phyloP scores from a whole-genome alignment of 371 early-diverging fungal species.

The Basidiobolus heterosporus region DNA sequence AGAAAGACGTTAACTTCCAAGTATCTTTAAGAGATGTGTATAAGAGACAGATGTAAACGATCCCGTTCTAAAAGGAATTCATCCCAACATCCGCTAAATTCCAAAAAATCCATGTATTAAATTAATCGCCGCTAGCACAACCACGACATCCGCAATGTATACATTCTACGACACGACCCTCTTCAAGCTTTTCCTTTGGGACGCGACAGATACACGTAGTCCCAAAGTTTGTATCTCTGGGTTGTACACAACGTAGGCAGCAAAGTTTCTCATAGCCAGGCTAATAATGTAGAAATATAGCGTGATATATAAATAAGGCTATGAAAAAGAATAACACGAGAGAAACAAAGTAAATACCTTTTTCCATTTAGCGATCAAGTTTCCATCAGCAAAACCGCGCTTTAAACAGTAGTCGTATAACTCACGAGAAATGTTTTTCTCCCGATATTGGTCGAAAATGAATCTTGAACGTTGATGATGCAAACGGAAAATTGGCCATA shows the following conservation, averaged over 20 bases:
- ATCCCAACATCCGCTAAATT: neutral
- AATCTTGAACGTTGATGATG: conserved; percentile 94
- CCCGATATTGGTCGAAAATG: conserved; percentile 87
- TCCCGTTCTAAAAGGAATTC: neutral
- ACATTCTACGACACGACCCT: conserved; percentile 81
- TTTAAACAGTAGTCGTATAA: conserved; percentile 85
- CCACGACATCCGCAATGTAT: conserved; percentile 78
- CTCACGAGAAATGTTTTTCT: conserved; percentile 80
- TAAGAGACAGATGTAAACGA: no score
- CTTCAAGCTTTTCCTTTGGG: conserved; percentile 76
- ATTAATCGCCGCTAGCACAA: conserved; percentile 3
- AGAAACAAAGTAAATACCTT: conserved; percentile 36
- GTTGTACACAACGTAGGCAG: conserved; percentile 93
- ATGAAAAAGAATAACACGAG: neutral
- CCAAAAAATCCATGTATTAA: neutral
- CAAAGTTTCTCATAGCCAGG: conserved; percentile 95
- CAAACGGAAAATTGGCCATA: conserved; percentile 93
- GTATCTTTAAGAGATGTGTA: neutral
- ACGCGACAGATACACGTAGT: conserved; percentile 97
- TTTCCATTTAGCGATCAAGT: conserved; percentile 94
- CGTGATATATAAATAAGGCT: neutral
- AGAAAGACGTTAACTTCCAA: conserved; percentile 35
- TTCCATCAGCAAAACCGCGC: conserved; percentile 83
- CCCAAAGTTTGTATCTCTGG: conserved; percentile 92
- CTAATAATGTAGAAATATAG: conserved; percentile 17